These are phyloP conservation scores for Aureobasidium sp. DNA, from an alignment of 2,329 filamentous ascomycete genomes.

Conservation along the genomic window DNA sequence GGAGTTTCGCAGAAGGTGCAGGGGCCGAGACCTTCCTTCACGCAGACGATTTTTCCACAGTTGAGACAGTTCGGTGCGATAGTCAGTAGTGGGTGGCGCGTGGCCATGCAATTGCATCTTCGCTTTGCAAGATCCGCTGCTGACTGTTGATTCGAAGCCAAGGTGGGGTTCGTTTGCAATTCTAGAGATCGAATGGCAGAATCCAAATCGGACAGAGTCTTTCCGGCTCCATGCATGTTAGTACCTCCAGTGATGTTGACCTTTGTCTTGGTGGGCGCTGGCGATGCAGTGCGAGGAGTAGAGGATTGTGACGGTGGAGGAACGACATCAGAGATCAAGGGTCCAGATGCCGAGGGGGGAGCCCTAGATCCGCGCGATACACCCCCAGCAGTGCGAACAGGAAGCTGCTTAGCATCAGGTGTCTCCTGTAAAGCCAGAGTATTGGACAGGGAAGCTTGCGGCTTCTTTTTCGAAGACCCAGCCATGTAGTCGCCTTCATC, in stretches of 20 bases:
- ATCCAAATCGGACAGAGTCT: conserved; percentile 59
- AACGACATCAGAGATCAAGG: conserved; percentile 68
- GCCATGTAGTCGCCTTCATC: conserved; percentile 68
- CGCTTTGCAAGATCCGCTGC: conserved; percentile 51
- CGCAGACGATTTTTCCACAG: conserved; percentile 92
- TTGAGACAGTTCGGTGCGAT: conserved; percentile 87
- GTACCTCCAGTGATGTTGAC: conserved; percentile 67
- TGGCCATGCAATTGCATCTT: conserved; percentile 81
- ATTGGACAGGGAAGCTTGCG: conserved; percentile 35
- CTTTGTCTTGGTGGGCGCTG: conserved; percentile 51
- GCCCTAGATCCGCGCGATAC: conserved; percentile 43
- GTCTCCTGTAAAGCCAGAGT: conserved; percentile 46
- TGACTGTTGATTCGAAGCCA: conserved; percentile 35
- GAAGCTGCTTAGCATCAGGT: conserved; percentile 42
- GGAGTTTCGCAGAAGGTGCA: conserved; percentile 83
- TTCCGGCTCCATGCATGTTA: conserved; percentile 75
- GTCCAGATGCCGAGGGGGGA: conserved; percentile 65
- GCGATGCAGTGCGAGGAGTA: conserved; percentile 44
- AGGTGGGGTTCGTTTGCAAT: conserved; percentile 78
- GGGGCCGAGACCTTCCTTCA: conserved; percentile 86
- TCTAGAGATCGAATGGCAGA: conserved; percentile 85
- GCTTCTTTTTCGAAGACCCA: conserved; percentile 30
- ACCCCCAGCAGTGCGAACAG: conserved; percentile 38
- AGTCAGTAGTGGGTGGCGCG: conserved; percentile 78
- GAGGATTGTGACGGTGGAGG: conserved; percentile 32